Evolutionary conservation across 345 rosid genomes (phyloP).

Genomic region (Moricandia arvensis): DNA sequence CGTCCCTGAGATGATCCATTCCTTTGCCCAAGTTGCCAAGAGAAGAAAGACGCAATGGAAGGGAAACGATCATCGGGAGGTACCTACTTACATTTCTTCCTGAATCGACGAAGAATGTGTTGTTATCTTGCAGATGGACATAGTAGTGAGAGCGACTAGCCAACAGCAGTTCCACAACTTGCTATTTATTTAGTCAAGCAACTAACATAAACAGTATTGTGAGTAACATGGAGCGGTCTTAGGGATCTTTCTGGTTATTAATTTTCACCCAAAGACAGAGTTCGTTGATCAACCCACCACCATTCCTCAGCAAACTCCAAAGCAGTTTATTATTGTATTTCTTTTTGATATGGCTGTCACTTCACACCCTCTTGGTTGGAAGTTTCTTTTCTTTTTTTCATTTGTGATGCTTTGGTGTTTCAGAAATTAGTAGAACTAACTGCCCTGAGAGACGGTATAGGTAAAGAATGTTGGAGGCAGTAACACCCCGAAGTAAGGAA

Average conservation of each 20-base stretch:
- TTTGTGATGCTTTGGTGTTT: constrained; percentile 29
- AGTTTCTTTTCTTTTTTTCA: not conserved
- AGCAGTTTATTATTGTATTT: constrained; percentile 29
- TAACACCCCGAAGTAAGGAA: no score
- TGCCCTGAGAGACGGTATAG: constrained; percentile 16
- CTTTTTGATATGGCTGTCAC: constrained; percentile 27
- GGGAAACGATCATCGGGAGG: constrained; percentile 83
- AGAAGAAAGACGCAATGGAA: constrained; percentile 98
- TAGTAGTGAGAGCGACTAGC: constrained; percentile 88
- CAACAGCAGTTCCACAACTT: constrained; percentile 15
- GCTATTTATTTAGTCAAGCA: constrained; percentile 36
- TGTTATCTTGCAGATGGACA: constrained; percentile 61
- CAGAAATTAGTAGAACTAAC: constrained; percentile 24
- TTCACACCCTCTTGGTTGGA: not conserved
- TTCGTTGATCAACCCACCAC: constrained; percentile 28
- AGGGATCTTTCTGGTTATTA: constrained; percentile 29
- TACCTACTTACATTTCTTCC: constrained; percentile 23
- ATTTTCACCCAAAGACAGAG: constrained; percentile 26
- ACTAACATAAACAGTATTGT: constrained; percentile 31
- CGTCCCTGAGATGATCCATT: constrained; percentile 99
- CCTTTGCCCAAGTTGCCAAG: constrained; percentile 94
- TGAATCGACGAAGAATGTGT: not conserved
- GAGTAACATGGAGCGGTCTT: constrained; percentile 30
- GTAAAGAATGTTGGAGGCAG: no score
- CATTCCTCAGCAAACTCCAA: constrained; percentile 35